Evolutionary conservation across 1,284 basidiomycete genomes (phyloP), one percentile per base, ranked within the genome.

Genomic region (Ceratobasidium sp.): DNA sequence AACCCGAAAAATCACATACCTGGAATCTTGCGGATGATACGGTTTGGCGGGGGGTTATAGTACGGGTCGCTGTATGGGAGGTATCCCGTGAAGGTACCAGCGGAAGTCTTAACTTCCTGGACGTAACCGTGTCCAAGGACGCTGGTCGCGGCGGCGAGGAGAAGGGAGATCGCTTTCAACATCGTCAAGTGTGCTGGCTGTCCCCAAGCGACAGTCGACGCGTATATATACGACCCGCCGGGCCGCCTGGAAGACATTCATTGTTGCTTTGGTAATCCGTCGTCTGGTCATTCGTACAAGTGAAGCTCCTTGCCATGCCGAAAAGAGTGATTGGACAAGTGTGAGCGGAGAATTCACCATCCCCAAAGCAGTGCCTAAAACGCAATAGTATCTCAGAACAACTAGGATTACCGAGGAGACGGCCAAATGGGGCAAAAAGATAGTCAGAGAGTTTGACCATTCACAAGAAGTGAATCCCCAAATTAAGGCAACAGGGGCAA

Each of bases 1-100:
- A 46, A 12, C 10, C 15, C n/a, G 26, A 50, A 28, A 13, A 13
- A n/a, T 7, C 44, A 26, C 79, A 78, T 78, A 42, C 78, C 78
- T 38, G 78, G 78, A 78, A 89, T 87, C 64, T 85, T 83, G 20
- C 88, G 86, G 52, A 89, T 84, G 78, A 89, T 88, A 13, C 88
- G 83, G 67, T 87, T 79, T 12, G 88, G 88, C 6, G 83, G 77
- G 0, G 87, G 85, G 77, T 81, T 85, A 52, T 81, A 80, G 50
- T 73, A 80, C 26, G 73, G 77, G 62, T 78, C 79, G 40, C 40
- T 77, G 73, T 78, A 78, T 15, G 79, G 79, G 38, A 76, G 67
- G 44, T 78, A 80, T 3, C 79, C 79, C 9, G 73, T 77, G 26
- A 71, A 80, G 1, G 26, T 68, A n/a, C 71, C 69, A 26, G 54